These are phyloP conservation scores for Polytrichum formosum DNA, from an alignment of 225 moss, liverwort and hornwort genomes.

Conservation along the genomic window DNA sequence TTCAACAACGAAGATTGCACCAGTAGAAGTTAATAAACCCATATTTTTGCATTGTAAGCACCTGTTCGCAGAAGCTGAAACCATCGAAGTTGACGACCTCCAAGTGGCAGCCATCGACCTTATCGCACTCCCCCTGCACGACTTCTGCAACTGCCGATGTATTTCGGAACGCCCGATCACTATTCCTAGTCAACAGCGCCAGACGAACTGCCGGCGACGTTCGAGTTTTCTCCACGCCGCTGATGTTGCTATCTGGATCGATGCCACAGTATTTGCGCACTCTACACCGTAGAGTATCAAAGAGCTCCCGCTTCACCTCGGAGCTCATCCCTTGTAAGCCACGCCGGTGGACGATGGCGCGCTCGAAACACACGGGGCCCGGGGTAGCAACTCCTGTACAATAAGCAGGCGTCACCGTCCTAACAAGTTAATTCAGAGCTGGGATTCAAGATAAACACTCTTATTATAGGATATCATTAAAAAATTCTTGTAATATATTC, in stretches of 20 bases:
- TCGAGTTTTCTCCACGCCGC: not conserved
- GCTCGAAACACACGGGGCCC: conserved; percentile 44
- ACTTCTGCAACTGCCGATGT: not conserved
- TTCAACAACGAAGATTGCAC: not conserved
- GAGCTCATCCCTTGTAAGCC: conserved; percentile 34
- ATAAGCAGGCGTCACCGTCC: no score
- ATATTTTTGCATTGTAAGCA: no score
- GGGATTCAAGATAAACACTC: not conserved
- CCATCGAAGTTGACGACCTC: not conserved
- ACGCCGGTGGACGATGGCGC: conserved; percentile 42
- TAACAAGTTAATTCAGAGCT: no score
- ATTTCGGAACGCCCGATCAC: not conserved
- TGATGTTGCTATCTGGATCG: not conserved
- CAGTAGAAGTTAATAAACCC: not conserved
- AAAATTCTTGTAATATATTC: conserved; percentile 17
- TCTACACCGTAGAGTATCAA: conserved; percentile 38
- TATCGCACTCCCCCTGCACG: not conserved
- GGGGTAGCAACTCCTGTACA: no score
- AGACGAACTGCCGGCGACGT: not conserved
- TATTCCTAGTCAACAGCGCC: not conserved
- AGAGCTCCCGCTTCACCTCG: conserved; percentile 25
- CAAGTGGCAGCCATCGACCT: not conserved
- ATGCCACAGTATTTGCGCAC: conserved; percentile 29
- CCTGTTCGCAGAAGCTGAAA: not conserved
- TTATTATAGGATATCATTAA: not conserved